Base-by-base conservation (phyloP, 176 grass and related monocot genomes). In the Neostapfia colusana region DNA sequence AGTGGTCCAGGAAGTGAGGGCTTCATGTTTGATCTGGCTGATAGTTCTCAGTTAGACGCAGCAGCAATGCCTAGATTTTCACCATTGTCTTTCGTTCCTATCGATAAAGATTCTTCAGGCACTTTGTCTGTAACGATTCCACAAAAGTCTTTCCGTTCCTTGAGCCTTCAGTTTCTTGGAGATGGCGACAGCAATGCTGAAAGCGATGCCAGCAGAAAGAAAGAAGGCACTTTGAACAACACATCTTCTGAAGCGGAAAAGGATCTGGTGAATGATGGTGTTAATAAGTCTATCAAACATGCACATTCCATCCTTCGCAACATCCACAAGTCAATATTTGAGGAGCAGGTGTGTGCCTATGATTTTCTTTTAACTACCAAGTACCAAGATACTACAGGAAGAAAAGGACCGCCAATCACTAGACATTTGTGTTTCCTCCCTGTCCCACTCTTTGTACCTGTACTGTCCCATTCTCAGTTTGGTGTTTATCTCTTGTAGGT, bases 281-380 rank as follows among this genome's bases (percentile, higher is more conserved):
- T 86, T 44, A 70, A 88, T 82, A 81, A 87, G 63, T 89, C 81
- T 67, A 44, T 92, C 14, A 89, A 80, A 90, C 41, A 71, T 55
- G 84, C 89, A 58, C 89, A 98, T 85, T 98, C 87, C 50, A 74
- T 84, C 78, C 84, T 98, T 66, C 77, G 91, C 24, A 72, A 82
- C 49, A 84, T 94, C 65, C 95, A 92, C 59, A 86, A 72, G 69
- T 88, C 95, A 34, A 85, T 92, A 80, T 98, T 98, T 90, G 87
- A 92, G 82, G 91, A 94, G 72, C 83, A 92, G 89, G 91, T 98
- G 20, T 37, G 68, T 67, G 40, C 48, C 37, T 60, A 31, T 65
- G 59, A 74, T 42, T 78, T 45, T 88, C 14, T 66, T 62, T 26
- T 73, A 36, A 38, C 37, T 66, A 72, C 11, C 53, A 51, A 36